Evolutionary conservation across 139 green algal species (phyloP).

Genomic region (Microglena sp.): DNA sequence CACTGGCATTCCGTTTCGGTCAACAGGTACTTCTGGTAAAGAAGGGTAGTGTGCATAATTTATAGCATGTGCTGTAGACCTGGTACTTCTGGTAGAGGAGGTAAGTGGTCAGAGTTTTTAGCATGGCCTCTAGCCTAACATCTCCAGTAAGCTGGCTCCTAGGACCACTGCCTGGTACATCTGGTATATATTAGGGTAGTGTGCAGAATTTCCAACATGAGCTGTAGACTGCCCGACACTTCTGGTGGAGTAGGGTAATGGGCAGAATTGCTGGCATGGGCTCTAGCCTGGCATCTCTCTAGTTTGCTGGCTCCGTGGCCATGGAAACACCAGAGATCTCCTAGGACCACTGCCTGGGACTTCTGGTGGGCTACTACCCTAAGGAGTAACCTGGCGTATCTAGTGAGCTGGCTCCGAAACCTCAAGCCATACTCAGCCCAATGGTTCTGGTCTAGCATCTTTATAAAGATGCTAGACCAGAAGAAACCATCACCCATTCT

Average conservation of each 20-base stretch:
- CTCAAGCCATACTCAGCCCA: slow-evolving; percentile 31
- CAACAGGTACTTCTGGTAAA: no score
- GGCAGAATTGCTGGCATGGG: no score
- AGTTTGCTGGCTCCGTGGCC: slow-evolving; percentile 75
- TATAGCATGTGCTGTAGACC: neutral
- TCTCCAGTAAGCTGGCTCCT: neutral
- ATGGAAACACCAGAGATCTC: no score
- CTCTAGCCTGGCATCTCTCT: no score
- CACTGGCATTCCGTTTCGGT: slow-evolving; percentile 28
- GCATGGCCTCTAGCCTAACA: neutral
- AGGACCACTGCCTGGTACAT: slow-evolving; percentile 22
- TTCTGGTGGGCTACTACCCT: slow-evolving; percentile 44
- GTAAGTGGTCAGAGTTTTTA: neutral
- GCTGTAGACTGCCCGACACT: neutral
- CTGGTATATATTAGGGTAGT: slow-evolving; percentile 28
- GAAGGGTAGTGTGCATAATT: slow-evolving; percentile 4
- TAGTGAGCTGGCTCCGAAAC: neutral
- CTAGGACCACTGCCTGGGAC: slow-evolving; percentile 46
- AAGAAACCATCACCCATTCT: no score
- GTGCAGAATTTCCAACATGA: neutral
- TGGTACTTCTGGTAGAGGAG: slow-evolving; percentile 63
- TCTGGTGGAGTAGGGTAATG: neutral
- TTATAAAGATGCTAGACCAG: slow-evolving; percentile 73
- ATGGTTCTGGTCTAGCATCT: no score
- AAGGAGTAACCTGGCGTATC: neutral